Evolutionary conservation across 1,284 basidiomycete species (phyloP), one percentile per base, ranked within the genome.

Genomic region (Lentinula novae-zelandiae): DNA sequence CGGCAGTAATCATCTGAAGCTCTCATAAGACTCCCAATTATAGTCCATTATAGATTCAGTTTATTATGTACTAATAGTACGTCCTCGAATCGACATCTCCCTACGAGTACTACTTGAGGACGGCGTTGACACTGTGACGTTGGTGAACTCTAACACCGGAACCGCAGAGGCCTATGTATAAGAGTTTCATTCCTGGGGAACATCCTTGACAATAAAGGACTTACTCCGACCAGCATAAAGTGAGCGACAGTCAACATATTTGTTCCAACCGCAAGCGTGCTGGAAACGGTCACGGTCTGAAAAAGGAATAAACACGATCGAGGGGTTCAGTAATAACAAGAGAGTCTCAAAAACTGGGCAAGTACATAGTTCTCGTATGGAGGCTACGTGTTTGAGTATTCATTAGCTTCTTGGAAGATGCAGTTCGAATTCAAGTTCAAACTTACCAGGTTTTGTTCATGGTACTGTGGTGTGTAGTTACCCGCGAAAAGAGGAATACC

Each of bases 71-170:
- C 27, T 36, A 4, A 58, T 10, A 8, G 31, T 50, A 40, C 57
- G 49, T 17, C 57, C 57, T 53, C 57, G 34, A 8, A 58, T 54
- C 10, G 38, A 33, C 36, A 34, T 48, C n/a, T 39, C 51, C 22
- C 57, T 15, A 20, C 38, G 22, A 2, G 49, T 34, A 15, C 27
- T 42, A 22, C 12, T 10, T 15, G 20, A 40, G 9, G 49, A 27
- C 4, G 38, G 36, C 5, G 49, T 58, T 8, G 55, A 67, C 10
- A 60, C 71, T 65, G 66, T 75, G 66, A 72, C 68, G 62, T 74
- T 73, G 27, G 58, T 63, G 62, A 64, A 68, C 68, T 72, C 67
- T 64, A 69, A 67, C 67, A 70, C 61, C 62, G 65, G 65, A 58
- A 62, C 60, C 65, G 62, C 63, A n/a, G 53, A 60, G 31, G 56